phyloP scores from a whole-genome alignment of 129 eudicot species.

The Arctium lappa region DNA sequence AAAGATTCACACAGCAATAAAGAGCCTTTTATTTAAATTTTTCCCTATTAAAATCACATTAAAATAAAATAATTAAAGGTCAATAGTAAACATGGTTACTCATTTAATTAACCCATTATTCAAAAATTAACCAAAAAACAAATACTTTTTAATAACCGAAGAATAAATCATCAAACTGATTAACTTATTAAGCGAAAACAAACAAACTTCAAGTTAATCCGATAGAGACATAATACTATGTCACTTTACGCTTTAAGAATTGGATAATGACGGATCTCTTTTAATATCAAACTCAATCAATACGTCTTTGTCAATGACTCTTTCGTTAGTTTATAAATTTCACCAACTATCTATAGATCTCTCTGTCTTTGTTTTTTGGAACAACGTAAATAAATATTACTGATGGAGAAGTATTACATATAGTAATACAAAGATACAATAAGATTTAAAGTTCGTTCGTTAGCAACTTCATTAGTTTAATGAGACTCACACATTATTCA shows the following conservation, averaged over 20 bases:
- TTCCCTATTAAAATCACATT: background rate
- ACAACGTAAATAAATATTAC: background rate
- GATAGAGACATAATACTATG: background rate
- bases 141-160: too few relatives aligned
- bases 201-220: too few relatives aligned
- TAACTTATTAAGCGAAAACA: background rate
- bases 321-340: background rate
- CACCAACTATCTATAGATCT: background rate
- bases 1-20: background rate
- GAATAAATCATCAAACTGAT: background rate
- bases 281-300: background rate
- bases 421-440: background rate
- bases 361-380: too few relatives aligned
- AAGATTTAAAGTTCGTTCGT: too few relatives aligned
- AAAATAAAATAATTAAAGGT: too few relatives aligned
- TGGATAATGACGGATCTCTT: too few relatives aligned
- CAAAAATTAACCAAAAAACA: background rate
- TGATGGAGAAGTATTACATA: too few relatives aligned
- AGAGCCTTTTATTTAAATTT: background rate
- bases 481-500: too few relatives aligned
- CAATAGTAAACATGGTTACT: background rate
- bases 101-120: background rate
- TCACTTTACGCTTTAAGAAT: background rate
- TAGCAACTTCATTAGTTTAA: too few relatives aligned
- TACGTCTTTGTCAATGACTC: background rate